Evolutionary conservation across 1,284 basidiomycete genomes (phyloP).

Genomic region (Phellinidium pouzarii): DNA sequence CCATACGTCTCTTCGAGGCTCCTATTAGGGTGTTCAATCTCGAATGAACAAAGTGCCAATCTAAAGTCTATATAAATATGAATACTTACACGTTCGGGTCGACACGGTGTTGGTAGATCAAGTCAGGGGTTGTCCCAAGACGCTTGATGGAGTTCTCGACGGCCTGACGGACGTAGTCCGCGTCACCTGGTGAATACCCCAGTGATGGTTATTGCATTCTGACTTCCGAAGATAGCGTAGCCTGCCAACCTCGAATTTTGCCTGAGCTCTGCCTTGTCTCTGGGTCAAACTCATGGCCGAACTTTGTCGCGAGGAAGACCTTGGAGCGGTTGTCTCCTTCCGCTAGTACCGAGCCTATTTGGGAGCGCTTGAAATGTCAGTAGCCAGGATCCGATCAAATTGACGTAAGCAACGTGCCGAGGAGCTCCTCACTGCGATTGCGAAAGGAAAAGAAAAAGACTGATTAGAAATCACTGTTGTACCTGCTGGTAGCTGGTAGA

Average conservation of each 20-base stretch:
- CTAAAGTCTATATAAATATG: not conserved
- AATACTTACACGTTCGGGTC: conserved; percentile 18
- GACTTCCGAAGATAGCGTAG: not conserved
- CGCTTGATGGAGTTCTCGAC: conserved; percentile 18
- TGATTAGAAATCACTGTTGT: not conserved
- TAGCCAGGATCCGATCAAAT: not conserved
- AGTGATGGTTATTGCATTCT: not conserved
- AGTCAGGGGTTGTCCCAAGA: conserved; percentile 18
- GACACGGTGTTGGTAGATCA: conserved; percentile 21
- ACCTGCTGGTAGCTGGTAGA: not conserved
- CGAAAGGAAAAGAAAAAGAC: not conserved
- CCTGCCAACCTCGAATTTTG: conserved; percentile 14
- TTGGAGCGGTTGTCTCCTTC: conserved; percentile 21
- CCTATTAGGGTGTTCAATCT: conserved; percentile 5
- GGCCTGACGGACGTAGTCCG: conserved; percentile 15
- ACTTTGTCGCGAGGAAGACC: conserved; percentile 23
- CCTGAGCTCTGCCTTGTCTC: conserved; percentile 11
- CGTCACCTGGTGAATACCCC: conserved; percentile 11
- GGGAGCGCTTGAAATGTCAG: not conserved
- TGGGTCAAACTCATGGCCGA: conserved; percentile 16
- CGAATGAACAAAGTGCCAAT: too few relatives aligned
- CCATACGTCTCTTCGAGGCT: conserved; percentile 21
- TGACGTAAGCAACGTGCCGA: conserved; percentile 6
- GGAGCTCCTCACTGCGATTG: conserved; percentile 19
- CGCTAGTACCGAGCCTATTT: conserved; percentile 16